Evolutionary conservation across 108 stramenopile genomes (phyloP).

Genomic region (Skeletonema grethae): DNA sequence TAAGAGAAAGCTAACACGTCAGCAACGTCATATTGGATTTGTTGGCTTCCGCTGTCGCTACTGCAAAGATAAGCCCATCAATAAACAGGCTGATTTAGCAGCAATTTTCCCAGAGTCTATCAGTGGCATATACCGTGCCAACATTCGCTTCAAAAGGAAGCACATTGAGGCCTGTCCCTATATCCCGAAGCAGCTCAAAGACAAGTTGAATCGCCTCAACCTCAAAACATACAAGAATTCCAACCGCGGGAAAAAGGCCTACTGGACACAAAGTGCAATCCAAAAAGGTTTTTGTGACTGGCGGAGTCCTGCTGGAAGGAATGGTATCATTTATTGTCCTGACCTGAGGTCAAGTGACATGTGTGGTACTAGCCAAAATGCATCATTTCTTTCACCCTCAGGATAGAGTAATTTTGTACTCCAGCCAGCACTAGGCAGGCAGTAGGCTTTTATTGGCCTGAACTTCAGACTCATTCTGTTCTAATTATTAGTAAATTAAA

Average conservation of each 20-base stretch:
- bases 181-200: slow-evolving; percentile 6
- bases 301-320: neutral
- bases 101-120: slow-evolving; percentile 13
- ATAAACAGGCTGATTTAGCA: neutral
- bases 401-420: no score
- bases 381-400: no score
- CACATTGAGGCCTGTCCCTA: slow-evolving; percentile 11
- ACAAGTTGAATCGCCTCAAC: neutral
- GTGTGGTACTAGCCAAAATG: no score
- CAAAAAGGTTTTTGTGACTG: slow-evolving; percentile 9
- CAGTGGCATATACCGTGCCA: slow-evolving; percentile 16
- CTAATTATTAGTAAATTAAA: no score
- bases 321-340: slow-evolving; percentile 12
- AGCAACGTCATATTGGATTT: slow-evolving; percentile 1
- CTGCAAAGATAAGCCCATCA: slow-evolving; percentile 7
- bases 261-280: slow-evolving; percentile 9
- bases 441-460: no score
- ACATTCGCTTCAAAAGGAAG: slow-evolving; percentile 23
- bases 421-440: no score
- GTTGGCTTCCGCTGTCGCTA: slow-evolving; percentile 27
- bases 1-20: slow-evolving; percentile 6
- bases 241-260: slow-evolving; percentile 11
- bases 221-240: slow-evolving; percentile 8
- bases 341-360: neutral
- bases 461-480: no score